Evolutionary conservation across 1,284 basidiomycete genomes (phyloP).

Genomic region (Anthracocystis panici-leucophaei): DNA sequence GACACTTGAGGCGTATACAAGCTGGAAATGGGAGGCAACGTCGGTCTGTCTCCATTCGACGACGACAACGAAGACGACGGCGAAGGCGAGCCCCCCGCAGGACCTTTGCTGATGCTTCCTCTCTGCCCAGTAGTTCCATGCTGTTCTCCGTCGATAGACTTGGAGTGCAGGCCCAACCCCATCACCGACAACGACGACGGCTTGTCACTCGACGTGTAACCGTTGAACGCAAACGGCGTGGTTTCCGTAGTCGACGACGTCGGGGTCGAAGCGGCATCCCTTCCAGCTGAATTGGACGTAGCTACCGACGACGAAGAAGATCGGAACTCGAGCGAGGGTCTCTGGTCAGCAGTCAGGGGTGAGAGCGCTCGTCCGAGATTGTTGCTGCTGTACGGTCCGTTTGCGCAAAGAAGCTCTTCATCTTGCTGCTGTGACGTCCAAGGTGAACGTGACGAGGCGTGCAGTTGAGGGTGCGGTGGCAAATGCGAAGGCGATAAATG

Average conservation of each 20-base stretch:
- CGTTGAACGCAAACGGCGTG: slow-evolving; percentile 14
- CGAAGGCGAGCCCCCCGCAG: neutral
- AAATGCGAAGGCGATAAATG: slow-evolving; percentile 10
- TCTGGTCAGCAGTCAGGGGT: neutral
- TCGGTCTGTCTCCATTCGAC: slow-evolving; percentile 11
- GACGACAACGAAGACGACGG: slow-evolving; percentile 5
- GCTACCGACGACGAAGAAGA: slow-evolving; percentile 33
- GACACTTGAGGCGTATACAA: slow-evolving; percentile 8
- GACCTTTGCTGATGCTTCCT: slow-evolving; percentile 3
- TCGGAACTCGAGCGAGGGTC: slow-evolving; percentile 30
- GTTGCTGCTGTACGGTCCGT: neutral
- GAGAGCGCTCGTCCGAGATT: slow-evolving; percentile 18
- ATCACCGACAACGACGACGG: neutral
- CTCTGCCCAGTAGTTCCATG: neutral
- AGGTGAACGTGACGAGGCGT: slow-evolving; percentile 1
- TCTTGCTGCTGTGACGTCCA: slow-evolving; percentile 10
- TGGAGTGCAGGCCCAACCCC: neutral
- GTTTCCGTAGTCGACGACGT: slow-evolving; percentile 19
- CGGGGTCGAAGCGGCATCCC: slow-evolving; percentile 18
- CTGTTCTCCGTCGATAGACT: neutral
- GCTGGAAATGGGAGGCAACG: slow-evolving; percentile 22
- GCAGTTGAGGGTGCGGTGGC: slow-evolving; percentile 14
- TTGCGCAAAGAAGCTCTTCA: neutral
- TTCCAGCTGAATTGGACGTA: slow-evolving; percentile 17
- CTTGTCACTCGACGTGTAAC: neutral